Evolutionary conservation across 805 yeast species (phyloP).

Genomic region (Yarrowia deformans): DNA sequence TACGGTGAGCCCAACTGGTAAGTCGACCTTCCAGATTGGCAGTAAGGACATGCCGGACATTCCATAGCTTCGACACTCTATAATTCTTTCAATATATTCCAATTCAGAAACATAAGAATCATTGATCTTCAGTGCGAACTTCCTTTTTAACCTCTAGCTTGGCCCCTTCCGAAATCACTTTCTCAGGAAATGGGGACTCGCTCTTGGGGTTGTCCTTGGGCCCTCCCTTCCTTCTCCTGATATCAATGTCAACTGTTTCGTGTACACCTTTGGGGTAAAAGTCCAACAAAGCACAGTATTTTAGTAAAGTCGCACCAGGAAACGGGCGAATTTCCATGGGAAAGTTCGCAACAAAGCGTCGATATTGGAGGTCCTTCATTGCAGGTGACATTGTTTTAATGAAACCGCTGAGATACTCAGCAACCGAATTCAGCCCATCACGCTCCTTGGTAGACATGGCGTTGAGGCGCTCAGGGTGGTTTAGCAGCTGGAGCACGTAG

Average conservation of each 20-base stretch:
- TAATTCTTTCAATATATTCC: slow-evolving; percentile 11
- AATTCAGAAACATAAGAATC: not conserved
- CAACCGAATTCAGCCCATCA: not conserved
- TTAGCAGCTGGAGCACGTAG: slow-evolving; percentile 13
- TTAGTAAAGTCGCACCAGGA: slow-evolving; percentile 5
- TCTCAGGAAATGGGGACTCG: not conserved
- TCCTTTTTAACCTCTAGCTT: not conserved
- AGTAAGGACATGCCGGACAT: slow-evolving; percentile 17
- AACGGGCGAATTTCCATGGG: slow-evolving; percentile 13
- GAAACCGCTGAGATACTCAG: slow-evolving; percentile 17
- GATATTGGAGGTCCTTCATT: slow-evolving; percentile 18
- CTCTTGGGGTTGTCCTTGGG: not conserved
- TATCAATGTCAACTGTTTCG: not conserved
- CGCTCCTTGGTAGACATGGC: slow-evolving; percentile 15
- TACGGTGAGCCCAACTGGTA: slow-evolving; percentile 35
- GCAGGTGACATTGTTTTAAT: slow-evolving; percentile 12
- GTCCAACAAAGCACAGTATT: slow-evolving; percentile 4
- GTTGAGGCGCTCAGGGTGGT: not conserved
- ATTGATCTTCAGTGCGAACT: not conserved
- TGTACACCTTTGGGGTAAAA: slow-evolving; percentile 19
- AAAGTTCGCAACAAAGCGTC: slow-evolving; percentile 17
- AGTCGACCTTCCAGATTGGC: not conserved
- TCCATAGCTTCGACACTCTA: not conserved
- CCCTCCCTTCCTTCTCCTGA: slow-evolving; percentile 8
- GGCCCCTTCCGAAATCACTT: not conserved